Conservation (phyloP, 1,139 yeast genomes). For the Hansenula sp. region DNA sequence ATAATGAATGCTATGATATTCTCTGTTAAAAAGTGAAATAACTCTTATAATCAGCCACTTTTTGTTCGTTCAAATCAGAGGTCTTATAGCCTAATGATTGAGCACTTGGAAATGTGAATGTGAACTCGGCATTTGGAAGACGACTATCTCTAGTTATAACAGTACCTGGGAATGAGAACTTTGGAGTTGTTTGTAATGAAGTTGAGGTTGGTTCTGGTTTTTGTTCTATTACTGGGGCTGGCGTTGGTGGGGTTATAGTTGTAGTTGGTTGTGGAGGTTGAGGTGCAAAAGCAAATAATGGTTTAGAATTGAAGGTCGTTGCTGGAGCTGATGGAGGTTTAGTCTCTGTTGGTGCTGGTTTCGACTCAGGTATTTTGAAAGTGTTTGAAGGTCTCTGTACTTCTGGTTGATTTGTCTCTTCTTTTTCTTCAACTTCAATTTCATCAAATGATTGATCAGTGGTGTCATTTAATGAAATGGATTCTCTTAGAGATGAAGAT, state of each 20-base stretch:
- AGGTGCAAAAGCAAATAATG: constrained; percentile 1
- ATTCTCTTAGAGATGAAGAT: constrained; percentile 32
- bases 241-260: neutral
- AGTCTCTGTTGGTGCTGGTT: neutral
- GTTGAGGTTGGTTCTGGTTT: neutral
- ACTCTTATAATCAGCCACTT: constrained; percentile 13
- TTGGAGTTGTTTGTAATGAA: neutral
- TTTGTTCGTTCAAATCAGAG: constrained; percentile 18
- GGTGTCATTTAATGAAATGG: constrained; percentile 19
- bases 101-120: constrained; percentile 20
- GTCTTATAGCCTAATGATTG: constrained; percentile 9
- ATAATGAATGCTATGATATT: neutral
- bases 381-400: neutral
- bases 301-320: constrained; percentile 1
- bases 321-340: neutral
- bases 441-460: constrained; percentile 6
- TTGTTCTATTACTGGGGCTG: neutral
- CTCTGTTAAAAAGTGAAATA: constrained; percentile 14
- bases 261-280: neutral
- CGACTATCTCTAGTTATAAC: neutral
- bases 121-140: neutral
- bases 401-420: constrained; percentile 1
- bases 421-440: constrained; percentile 9
- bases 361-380: neutral
- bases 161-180: neutral